Percentiles rank a stretch among this genome's conserved stretches.
phyloP scores from a whole-genome alignment of 371 early-diverging fungal species.

The Mucor indicus region DNA sequence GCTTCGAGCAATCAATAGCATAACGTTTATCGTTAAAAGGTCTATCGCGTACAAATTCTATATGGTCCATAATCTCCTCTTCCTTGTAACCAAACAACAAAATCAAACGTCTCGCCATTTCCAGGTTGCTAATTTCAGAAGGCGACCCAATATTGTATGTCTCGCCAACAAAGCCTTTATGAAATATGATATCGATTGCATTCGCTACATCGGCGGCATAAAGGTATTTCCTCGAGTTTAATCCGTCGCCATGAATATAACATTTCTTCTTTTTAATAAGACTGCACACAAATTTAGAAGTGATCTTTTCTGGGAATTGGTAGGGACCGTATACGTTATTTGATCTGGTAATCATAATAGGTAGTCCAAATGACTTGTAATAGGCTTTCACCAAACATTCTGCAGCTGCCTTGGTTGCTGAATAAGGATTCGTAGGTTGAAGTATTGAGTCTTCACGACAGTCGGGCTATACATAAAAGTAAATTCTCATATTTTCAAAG shows the following conservation, averaged over 20 bases:
- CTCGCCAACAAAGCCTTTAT: constrained; percentile 65
- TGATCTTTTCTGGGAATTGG: constrained; percentile 88
- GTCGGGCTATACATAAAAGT: constrained; percentile 52
- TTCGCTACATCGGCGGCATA: constrained; percentile 77
- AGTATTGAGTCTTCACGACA: constrained; percentile 68
- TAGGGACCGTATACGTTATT: constrained; percentile 88
- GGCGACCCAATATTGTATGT: constrained; percentile 85
- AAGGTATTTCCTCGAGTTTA: constrained; percentile 75
- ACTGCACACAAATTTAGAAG: constrained; percentile 83
- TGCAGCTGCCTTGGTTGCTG: constrained; percentile 89
- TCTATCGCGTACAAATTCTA: constrained; percentile 77
- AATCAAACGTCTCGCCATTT: constrained; percentile 65
- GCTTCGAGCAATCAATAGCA: constrained; percentile 71
- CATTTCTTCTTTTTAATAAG: constrained; percentile 61
- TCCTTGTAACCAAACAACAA: constrained; percentile 47
- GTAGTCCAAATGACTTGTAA: constrained; percentile 77
- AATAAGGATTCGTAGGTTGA: constrained; percentile 83
- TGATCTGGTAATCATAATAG: constrained; percentile 79
- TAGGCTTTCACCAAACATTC: constrained; percentile 83
- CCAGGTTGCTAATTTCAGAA: constrained; percentile 72
- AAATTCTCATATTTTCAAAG: too few species aligned
- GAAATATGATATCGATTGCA: constrained; percentile 73
- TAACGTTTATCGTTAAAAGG: constrained; percentile 83
- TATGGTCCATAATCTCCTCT: constrained; percentile 27
- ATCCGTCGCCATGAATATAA: constrained; percentile 81